Conservation (phyloP, 2,329 filamentous ascomycete species). For the Stagonosporopsis chrysanthemi region DNA sequence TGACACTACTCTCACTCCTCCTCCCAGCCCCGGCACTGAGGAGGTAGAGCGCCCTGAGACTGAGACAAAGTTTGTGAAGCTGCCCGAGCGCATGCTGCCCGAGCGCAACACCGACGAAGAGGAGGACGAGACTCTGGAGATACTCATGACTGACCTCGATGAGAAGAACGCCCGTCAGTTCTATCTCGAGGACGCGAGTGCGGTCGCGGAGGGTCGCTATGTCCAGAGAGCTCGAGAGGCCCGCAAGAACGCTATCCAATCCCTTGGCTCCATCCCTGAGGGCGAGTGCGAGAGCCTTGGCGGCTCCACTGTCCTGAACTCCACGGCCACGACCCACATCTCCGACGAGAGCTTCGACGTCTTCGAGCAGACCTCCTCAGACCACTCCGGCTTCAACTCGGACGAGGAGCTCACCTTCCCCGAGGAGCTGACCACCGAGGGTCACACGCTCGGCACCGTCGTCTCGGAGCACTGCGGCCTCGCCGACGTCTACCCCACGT, state of each 20-base stretch:
- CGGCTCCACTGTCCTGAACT: constrained; percentile 46
- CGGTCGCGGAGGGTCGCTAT: constrained; percentile 83
- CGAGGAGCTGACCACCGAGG: constrained; percentile 86
- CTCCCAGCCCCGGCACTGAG: constrained; percentile 71
- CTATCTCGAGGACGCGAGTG: constrained; percentile 82
- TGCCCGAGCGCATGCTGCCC: constrained; percentile 64
- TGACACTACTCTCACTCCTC: constrained; percentile 79
- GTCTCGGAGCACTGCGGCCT: constrained; percentile 91
- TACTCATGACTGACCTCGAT: constrained; percentile 73
- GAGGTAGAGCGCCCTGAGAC: constrained; percentile 56
- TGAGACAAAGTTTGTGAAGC: constrained; percentile 65
- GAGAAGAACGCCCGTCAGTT: constrained; percentile 72
- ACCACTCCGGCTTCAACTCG: constrained; percentile 65
- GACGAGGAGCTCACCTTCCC: constrained; percentile 67
- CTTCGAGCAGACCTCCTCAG: constrained; percentile 76
- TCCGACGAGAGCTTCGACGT: constrained; percentile 74
- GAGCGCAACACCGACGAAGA: constrained; percentile 55
- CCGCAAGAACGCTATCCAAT: constrained; percentile 66
- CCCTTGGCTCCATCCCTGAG: constrained; percentile 66
- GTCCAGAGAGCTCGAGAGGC: constrained; percentile 71
- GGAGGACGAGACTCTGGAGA: constrained; percentile 77
- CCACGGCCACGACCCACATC: constrained; percentile 52
- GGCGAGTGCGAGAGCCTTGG: constrained; percentile 51
- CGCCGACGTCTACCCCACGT: constrained; percentile 84
- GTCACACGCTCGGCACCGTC: constrained; percentile 89